Evolutionary conservation across 306 rosid genomes (phyloP).

Genomic region (Casuarina equisetifolia): DNA sequence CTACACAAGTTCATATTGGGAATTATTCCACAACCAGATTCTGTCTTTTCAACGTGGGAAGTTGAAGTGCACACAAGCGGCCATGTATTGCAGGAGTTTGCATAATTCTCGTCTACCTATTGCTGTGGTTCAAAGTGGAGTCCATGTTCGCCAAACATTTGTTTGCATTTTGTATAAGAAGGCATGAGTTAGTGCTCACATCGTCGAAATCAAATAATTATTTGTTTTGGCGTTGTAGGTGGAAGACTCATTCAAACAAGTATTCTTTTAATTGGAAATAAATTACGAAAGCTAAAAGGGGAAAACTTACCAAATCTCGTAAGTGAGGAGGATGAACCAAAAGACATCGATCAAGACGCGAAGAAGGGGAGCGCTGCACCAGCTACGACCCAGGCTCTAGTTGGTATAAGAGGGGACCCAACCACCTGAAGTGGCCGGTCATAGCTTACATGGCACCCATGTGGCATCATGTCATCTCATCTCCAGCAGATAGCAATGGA

Average conservation of each 20-base stretch:
- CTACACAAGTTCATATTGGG: background rate
- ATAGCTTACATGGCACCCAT: too few species aligned
- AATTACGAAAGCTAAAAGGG: background rate
- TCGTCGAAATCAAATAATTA: background rate
- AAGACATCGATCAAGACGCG: too few species aligned
- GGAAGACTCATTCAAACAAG: background rate
- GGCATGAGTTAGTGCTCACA: background rate
- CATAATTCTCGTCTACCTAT: too few species aligned
- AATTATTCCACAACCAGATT: background rate
- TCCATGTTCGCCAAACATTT: background rate
- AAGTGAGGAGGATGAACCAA: too few species aligned
- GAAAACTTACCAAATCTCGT: conserved; percentile 64
- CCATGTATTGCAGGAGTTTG: background rate
- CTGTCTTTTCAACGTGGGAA: background rate
- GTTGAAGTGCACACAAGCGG: background rate
- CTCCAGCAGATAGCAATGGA: too few species aligned
- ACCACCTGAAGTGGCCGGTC: too few species aligned
- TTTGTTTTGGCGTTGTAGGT: background rate
- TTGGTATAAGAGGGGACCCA: too few species aligned
- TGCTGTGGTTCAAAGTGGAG: too few species aligned
- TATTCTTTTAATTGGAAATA: background rate
- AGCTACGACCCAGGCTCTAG: too few species aligned
- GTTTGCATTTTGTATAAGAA: background rate
- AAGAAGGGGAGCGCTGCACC: too few species aligned
- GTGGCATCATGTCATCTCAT: too few species aligned